phyloP scores from a whole-genome alignment of 805 yeast species.

The Saccharomyces paradoxus region DNA sequence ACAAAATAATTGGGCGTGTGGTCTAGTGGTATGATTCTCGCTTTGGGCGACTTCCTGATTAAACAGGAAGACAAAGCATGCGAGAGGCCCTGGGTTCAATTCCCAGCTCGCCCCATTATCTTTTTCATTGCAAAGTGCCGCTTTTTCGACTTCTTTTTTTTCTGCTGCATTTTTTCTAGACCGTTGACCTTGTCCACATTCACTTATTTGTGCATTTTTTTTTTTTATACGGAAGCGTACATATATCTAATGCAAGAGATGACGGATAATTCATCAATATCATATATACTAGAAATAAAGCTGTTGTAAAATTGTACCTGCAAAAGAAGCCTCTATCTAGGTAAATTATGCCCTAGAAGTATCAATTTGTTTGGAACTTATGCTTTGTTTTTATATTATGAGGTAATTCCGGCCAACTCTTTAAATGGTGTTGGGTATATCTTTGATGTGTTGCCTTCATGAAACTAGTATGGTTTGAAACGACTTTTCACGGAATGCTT shows the following conservation, averaged over 20 bases:
- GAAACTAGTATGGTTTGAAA: conserved; percentile 47
- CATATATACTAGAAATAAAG: neutral
- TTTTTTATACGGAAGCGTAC: no score
- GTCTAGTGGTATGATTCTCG: conserved; percentile 52
- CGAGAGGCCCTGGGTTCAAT: conserved; percentile 52
- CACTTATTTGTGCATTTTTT: no score
- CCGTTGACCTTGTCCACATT: no score
- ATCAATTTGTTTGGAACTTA: neutral
- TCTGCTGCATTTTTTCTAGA: no score
- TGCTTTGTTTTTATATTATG: neutral
- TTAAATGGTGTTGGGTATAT: neutral
- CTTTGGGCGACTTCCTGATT: conserved; percentile 33
- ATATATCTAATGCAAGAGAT: no score
- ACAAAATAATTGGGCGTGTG: conserved; percentile 30
- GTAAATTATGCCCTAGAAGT: neutral
- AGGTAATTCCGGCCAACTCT: neutral
- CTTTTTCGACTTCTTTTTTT: no score
- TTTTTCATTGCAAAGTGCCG: no score
- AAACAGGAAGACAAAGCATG: conserved; percentile 19
- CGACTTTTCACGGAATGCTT: conserved; percentile 36
- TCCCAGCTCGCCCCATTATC: conserved; percentile 34
- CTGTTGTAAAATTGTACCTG: neutral
- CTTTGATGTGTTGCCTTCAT: neutral
- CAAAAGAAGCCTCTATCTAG: neutral
- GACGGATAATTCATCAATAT: neutral